phyloP scores from a whole-genome alignment of 1,139 yeast species.

The Groenewaldozyma auringiensis region DNA sequence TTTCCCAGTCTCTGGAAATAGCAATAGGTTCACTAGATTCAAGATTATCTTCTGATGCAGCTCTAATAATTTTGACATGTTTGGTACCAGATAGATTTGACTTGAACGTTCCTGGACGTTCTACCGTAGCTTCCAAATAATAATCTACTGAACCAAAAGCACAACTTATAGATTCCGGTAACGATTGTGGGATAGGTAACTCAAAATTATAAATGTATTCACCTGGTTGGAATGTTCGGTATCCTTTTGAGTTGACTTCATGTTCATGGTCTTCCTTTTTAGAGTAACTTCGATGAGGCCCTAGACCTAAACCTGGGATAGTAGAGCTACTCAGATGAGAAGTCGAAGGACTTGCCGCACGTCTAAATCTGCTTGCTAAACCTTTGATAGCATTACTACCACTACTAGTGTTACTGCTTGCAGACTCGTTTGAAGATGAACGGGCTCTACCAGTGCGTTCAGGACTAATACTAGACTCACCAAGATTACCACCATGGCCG shows the following conservation, averaged over 20 bases:
- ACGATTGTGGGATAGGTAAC: slow-evolving; percentile 71
- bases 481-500: slow-evolving; percentile 8
- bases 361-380: slow-evolving; percentile 14
- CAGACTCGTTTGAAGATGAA: slow-evolving; percentile 10
- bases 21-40: slow-evolving; percentile 94
- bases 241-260: slow-evolving; percentile 27
- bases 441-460: slow-evolving; percentile 9
- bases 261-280: slow-evolving; percentile 27
- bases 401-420: neutral
- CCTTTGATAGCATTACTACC: slow-evolving; percentile 15
- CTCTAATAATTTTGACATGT: slow-evolving; percentile 62
- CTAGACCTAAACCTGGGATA: slow-evolving; percentile 13
- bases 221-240: slow-evolving; percentile 58
- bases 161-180: slow-evolving; percentile 73
- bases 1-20: slow-evolving; percentile 89
- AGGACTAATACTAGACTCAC: slow-evolving; percentile 2
- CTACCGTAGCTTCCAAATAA: slow-evolving; percentile 57
- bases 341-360: slow-evolving; percentile 18
- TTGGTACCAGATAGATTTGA: slow-evolving; percentile 57
- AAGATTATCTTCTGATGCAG: slow-evolving; percentile 67
- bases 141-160: slow-evolving; percentile 78
- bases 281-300: slow-evolving; percentile 21
- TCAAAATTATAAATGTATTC: slow-evolving; percentile 90
- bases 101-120: slow-evolving; percentile 79
- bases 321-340: slow-evolving; percentile 8